Evolutionary conservation across 1,284 basidiomycete species (phyloP), one percentile per base, ranked within the genome.

Genomic region (Puccinia novopanici): DNA sequence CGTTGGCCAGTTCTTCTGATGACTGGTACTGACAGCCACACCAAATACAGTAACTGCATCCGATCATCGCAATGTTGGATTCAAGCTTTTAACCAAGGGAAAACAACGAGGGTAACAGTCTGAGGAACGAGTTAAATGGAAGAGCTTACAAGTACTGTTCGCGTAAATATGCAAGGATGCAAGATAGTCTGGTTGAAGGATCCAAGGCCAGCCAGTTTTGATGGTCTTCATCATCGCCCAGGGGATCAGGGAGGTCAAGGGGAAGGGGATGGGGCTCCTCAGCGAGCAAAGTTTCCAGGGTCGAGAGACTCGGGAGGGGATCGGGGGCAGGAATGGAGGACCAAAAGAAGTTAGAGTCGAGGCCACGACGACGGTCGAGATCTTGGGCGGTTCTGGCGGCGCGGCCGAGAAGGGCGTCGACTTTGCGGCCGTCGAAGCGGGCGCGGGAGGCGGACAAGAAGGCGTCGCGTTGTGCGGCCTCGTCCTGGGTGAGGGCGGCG

Each of bases 1-100:
- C 57, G 13, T 52, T 34, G 52, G 54, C 55, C 30, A 80, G 19
- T 13, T 80, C 78, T 74, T 80, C 71, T n/a, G 45, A 55, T 65
- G 78, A 80, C 27, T 74, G 61, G 50, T 74, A 80, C 65, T 80
- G 78, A 40, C 70, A 74, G 37, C 78, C 78, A 55, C 78, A 80
- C 78, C 78, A 80, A n/a, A 80, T 74, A 34, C 78, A 80, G 45
- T 80, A 80, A 17, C 78, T 80, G 17, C 42, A 34, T 42, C 52
- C 15, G 1, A 30, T 0, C 15, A 34, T 34, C 34, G 34, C 34
- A 34, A 34, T 34, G 34, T 34, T 34, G 2, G 34, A 34, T 34
- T 34, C 34, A 34, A 34, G 34, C 34, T 34, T 34, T 34, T 34
- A 34, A 34, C 34, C 34, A 34, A 34, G 34, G 34, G 34, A 34